These are phyloP conservation scores for Yamadazyma philogaea DNA, from an alignment of 805 yeast species.

Conservation along the genomic window DNA sequence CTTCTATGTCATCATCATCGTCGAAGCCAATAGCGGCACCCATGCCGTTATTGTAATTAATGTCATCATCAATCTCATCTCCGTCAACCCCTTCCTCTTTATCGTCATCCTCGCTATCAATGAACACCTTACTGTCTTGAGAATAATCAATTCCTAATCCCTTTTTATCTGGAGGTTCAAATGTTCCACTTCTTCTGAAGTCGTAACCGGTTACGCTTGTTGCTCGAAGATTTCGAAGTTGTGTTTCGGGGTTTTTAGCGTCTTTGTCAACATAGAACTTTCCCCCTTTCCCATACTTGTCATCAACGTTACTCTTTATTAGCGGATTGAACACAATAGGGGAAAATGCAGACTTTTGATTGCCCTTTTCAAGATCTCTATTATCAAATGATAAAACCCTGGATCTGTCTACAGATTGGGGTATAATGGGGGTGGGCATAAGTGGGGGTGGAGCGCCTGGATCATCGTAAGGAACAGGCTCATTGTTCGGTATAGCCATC, in stretches of 20 bases:
- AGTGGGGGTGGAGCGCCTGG: constrained; percentile 82
- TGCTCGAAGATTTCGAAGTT: constrained; percentile 25
- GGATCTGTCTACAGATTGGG: constrained; percentile 16
- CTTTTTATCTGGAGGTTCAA: constrained; percentile 1
- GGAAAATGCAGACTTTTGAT: constrained; percentile 61
- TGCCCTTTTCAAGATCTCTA: constrained; percentile 9
- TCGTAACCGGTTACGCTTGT: constrained; percentile 34
- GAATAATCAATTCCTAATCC: constrained; percentile 14
- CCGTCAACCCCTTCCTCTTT: constrained; percentile 6
- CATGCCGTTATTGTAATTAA: constrained; percentile 9
- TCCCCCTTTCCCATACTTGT: constrained; percentile 87
- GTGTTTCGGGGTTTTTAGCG: constrained; percentile 19
- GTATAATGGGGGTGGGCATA: constrained; percentile 47
- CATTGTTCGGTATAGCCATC: constrained; percentile 43
- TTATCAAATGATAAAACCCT: background rate
- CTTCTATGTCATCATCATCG: constrained; percentile 14
- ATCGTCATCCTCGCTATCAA: constrained; percentile 13
- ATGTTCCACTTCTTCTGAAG: constrained; percentile 5
- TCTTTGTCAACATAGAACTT: constrained; percentile 66
- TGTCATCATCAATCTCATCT: constrained; percentile 13
- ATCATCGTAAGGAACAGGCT: constrained; percentile 53
- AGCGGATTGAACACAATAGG: constrained; percentile 81
- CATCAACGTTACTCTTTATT: constrained; percentile 71
- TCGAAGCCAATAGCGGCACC: background rate
- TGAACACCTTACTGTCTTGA: constrained; percentile 11